phyloP scores from a whole-genome alignment of 2,329 filamentous ascomycete species.

The Colletotrichum shisoi region DNA sequence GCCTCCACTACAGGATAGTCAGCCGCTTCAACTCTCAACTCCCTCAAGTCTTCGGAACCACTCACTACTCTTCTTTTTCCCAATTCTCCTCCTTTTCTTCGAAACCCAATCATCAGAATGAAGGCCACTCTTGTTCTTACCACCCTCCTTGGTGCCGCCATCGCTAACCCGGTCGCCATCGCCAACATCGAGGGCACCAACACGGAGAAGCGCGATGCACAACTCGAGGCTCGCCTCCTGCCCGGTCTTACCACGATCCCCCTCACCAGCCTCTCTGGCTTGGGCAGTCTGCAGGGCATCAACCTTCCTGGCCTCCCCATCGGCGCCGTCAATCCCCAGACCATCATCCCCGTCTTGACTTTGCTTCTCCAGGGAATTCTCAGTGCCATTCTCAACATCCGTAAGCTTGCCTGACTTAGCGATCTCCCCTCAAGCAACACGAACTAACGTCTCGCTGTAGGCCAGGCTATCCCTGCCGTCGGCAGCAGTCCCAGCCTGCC shows the following conservation, averaged over 20 bases:
- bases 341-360: neutral
- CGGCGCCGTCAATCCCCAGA: neutral
- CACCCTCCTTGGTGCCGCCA: slow-evolving; percentile 16
- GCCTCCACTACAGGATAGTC: slow-evolving; percentile 34
- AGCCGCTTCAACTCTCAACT: slow-evolving; percentile 29
- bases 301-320: neutral
- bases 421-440: no score
- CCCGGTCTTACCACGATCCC: neutral
- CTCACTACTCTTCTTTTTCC: slow-evolving; percentile 10
- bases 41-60: slow-evolving; percentile 22
- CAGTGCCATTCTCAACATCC: neutral
- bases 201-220: slow-evolving; percentile 15
- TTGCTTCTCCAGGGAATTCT: neutral
- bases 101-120: slow-evolving; percentile 31
- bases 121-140: slow-evolving; percentile 33
- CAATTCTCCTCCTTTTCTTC: neutral
- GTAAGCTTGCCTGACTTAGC: neutral
- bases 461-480: neutral
- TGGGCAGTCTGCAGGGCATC: accelerated
- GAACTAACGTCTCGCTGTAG: neutral
- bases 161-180: slow-evolving; percentile 31
- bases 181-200: slow-evolving; percentile 5
- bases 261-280: neutral
- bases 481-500: neutral
- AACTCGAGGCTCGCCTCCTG: neutral